Conservation (phyloP, 495 filamentous ascomycete species). For the Daldinia vernicosa region DNA sequence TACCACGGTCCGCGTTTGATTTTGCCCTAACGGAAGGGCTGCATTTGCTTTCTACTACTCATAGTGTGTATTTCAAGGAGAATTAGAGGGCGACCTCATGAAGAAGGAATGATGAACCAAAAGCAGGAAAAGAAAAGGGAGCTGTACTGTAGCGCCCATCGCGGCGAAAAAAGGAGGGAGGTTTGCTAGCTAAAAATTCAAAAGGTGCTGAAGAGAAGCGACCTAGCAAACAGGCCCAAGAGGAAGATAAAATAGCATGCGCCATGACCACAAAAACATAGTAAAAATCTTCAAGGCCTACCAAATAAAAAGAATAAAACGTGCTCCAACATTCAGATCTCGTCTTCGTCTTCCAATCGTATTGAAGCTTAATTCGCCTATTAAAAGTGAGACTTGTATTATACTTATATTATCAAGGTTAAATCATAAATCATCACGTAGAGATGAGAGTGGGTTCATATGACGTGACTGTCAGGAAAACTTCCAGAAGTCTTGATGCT, state of each 20-base stretch:
- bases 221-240: slow-evolving; percentile 22
- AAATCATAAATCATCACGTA: background rate
- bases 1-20: slow-evolving; percentile 51
- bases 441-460: slow-evolving; percentile 1
- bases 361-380: slow-evolving; percentile 8
- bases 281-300: slow-evolving; percentile 40
- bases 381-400: slow-evolving; percentile 5
- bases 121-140: slow-evolving; percentile 33
- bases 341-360: slow-evolving; percentile 7
- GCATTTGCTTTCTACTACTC: slow-evolving; percentile 43
- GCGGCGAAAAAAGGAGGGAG: slow-evolving; percentile 14
- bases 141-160: slow-evolving; percentile 22
- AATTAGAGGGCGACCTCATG: slow-evolving; percentile 47
- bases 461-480: slow-evolving; percentile 12
- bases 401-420: background rate
- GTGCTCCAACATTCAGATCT: slow-evolving; percentile 16
- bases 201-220: slow-evolving; percentile 26
- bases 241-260: slow-evolving; percentile 42
- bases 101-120: slow-evolving; percentile 39
- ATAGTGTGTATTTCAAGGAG: slow-evolving; percentile 50
- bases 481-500: slow-evolving; percentile 1
- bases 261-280: slow-evolving; percentile 46
- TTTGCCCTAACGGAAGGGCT: slow-evolving; percentile 37
- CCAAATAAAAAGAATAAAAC: slow-evolving; percentile 46
- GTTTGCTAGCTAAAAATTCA: slow-evolving; percentile 34